Conservation (phyloP, 2,329 filamentous ascomycete genomes). For the Septoria linicola region DNA sequence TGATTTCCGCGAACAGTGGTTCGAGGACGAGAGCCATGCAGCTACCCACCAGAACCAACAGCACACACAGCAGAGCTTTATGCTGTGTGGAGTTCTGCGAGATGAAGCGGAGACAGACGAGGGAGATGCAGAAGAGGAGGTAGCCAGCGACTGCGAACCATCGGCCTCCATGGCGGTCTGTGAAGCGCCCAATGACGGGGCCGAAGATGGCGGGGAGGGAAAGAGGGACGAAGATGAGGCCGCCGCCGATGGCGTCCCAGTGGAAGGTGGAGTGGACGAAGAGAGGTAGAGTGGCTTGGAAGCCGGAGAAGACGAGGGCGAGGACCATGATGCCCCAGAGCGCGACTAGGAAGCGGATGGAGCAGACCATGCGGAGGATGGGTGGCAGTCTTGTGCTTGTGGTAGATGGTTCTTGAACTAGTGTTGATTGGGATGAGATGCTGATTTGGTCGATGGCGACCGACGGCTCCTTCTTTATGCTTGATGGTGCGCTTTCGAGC, state of each 20-base stretch:
- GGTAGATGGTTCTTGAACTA: neutral
- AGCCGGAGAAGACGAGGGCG: conserved; percentile 23
- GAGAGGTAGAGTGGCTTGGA: conserved; percentile 28
- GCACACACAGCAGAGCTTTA: conserved; percentile 23
- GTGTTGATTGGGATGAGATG: neutral
- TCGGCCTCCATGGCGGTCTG: conserved; percentile 24
- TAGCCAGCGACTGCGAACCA: conserved; percentile 26
- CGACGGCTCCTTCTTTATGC: neutral
- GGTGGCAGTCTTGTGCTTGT: conserved; percentile 12
- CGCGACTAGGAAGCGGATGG: conserved; percentile 22
- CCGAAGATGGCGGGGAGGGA: conserved; percentile 27
- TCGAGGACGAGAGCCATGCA: conserved; percentile 25
- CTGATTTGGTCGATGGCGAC: conserved; percentile 8
- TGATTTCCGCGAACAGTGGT: conserved; percentile 28
- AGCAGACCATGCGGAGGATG: conserved; percentile 24
- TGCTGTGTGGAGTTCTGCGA: conserved; percentile 15
- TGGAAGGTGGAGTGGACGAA: conserved; percentile 22
- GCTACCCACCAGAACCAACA: conserved; percentile 23
- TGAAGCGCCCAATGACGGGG: conserved; percentile 24
- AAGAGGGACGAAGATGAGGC: conserved; percentile 31
- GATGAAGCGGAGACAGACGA: conserved; percentile 25
- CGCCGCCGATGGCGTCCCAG: conserved; percentile 25
- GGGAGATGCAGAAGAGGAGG: conserved; percentile 13
- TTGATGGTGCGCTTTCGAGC: neutral
- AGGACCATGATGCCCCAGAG: conserved; percentile 28